phyloP scores from a whole-genome alignment of 139 green algal genomes.

The Choricystis sp. region DNA sequence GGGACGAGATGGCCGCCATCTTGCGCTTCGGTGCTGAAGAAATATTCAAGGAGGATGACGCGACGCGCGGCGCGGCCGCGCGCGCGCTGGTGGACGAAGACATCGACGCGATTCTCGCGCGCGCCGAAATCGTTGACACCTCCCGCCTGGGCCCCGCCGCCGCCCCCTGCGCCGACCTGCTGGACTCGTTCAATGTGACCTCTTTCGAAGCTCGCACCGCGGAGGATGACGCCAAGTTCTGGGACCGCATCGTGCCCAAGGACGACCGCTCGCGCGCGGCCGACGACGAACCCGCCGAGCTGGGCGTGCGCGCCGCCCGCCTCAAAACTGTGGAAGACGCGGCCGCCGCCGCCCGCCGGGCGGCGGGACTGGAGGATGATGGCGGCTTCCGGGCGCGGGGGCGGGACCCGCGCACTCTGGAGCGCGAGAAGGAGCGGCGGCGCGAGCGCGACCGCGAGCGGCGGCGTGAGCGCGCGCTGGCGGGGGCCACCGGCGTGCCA shows the following conservation, averaged over 20 bases:
- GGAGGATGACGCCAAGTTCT: slow-evolving; percentile 87
- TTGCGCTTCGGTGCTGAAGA: slow-evolving; percentile 87
- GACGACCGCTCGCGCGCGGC: slow-evolving; percentile 23
- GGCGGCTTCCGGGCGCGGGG: too few species aligned
- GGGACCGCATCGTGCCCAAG: slow-evolving; percentile 71
- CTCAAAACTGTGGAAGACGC: slow-evolving; percentile 15
- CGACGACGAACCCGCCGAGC: slow-evolving; percentile 5
- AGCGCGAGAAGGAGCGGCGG: too few species aligned
- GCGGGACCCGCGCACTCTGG: too few species aligned
- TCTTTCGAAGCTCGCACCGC: slow-evolving; percentile 45
- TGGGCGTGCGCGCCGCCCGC: slow-evolving; percentile 20
- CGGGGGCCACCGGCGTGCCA: slow-evolving; percentile 25
- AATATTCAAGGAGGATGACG: slow-evolving; percentile 51
- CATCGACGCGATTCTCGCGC: slow-evolving; percentile 79
- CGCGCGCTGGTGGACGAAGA: slow-evolving; percentile 53
- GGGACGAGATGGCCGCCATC: slow-evolving; percentile 85
- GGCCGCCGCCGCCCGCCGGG: neutral
- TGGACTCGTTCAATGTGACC: slow-evolving; percentile 71
- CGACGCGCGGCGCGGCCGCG: slow-evolving; percentile 9
- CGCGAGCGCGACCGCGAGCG: neutral
- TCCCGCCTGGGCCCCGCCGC: slow-evolving; percentile 3
- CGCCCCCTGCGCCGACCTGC: slow-evolving; percentile 44
- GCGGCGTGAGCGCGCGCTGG: neutral
- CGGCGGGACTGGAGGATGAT: too few species aligned
- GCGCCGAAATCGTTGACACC: slow-evolving; percentile 60